Conservation (phyloP, 208 protist genomes). For the Vickermania ingenoplastis region DNA sequence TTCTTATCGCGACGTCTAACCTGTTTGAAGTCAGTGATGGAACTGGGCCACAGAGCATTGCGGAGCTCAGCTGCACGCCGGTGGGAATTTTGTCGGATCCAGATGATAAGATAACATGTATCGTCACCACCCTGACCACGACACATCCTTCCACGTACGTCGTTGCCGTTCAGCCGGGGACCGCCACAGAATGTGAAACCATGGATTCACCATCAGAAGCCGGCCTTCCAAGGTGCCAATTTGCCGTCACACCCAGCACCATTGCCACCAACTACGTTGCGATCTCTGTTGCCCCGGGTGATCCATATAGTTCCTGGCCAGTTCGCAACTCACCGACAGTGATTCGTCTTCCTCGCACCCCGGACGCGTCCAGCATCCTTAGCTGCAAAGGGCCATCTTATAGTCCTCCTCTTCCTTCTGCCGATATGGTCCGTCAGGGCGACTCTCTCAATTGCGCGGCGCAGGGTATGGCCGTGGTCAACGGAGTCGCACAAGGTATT, state of each 20-base stretch:
- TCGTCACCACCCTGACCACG: slow-evolving; percentile 18
- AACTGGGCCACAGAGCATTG: slow-evolving; percentile 10
- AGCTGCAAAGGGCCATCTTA: slow-evolving; percentile 18
- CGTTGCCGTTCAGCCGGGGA: slow-evolving; percentile 45
- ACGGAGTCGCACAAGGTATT: slow-evolving; percentile 32
- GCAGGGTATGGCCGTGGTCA: slow-evolving; percentile 37
- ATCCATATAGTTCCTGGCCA: slow-evolving; percentile 37
- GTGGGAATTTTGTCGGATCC: slow-evolving; percentile 24
- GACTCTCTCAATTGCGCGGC: slow-evolving; percentile 28
- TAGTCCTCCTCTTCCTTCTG: neutral
- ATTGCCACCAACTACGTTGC: slow-evolving; percentile 34
- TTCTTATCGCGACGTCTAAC: slow-evolving; percentile 27
- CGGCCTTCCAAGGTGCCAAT: slow-evolving; percentile 36
- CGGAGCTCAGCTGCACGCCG: slow-evolving; percentile 42
- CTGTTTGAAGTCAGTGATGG: slow-evolving; percentile 25
- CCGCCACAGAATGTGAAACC: slow-evolving; percentile 16
- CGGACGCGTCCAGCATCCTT: slow-evolving; percentile 25
- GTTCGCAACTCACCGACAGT: slow-evolving; percentile 53
- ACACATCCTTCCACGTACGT: slow-evolving; percentile 29
- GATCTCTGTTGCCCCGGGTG: slow-evolving; percentile 22
- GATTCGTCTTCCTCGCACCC: slow-evolving; percentile 46
- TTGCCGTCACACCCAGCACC: slow-evolving; percentile 36
- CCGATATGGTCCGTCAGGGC: slow-evolving; percentile 33
- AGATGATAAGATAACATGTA: slow-evolving; percentile 20
- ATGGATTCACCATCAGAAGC: slow-evolving; percentile 14